A percentile compares a stretch with the other conserved stretches of the same genome.
These are phyloP conservation scores for Pythium brassicae DNA, from an alignment of 352 stramenopile species.

Conservation along the genomic window DNA sequence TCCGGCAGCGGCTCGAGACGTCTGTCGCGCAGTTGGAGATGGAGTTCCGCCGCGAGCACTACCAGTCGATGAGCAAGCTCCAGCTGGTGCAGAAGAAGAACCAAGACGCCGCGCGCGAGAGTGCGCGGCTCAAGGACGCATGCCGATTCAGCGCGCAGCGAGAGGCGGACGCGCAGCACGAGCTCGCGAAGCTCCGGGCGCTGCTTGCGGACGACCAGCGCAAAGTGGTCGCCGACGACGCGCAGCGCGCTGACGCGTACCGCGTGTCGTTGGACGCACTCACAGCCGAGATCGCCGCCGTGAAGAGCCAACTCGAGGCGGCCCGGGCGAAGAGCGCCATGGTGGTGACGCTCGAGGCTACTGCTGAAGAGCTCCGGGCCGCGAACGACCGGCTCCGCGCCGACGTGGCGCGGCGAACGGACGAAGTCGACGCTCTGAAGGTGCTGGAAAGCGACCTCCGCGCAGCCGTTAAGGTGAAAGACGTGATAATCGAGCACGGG, in stretches of 20 bases:
- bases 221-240: conserved; percentile 40
- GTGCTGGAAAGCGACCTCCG: conserved; percentile 50
- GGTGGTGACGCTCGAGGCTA: conserved; percentile 16
- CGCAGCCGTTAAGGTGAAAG: conserved; percentile 61
- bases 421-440: conserved; percentile 20
- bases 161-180: conserved; percentile 32
- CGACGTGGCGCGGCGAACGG: conserved; percentile 23
- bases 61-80: conserved; percentile 36
- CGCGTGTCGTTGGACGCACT: conserved; percentile 30
- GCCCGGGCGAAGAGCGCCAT: conserved; percentile 19
- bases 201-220: conserved; percentile 51
- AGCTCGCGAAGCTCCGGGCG: conserved; percentile 36
- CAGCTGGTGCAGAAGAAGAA: conserved; percentile 41
- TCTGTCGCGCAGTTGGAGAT: conserved; percentile 61
- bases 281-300: conserved; percentile 15
- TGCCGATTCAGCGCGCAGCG: conserved; percentile 48
- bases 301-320: conserved; percentile 27
- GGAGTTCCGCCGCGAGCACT: conserved; percentile 66
- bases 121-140: conserved; percentile 31
- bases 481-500: conserved; percentile 70
- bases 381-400: conserved; percentile 16
- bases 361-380: conserved; percentile 19
- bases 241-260: conserved; percentile 34
- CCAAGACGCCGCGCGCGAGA: conserved; percentile 33
- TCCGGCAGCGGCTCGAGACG: conserved; percentile 45